Evolutionary conservation across 768 basidiomycete genomes (phyloP).

Genomic region (Amanita molliuscula): DNA sequence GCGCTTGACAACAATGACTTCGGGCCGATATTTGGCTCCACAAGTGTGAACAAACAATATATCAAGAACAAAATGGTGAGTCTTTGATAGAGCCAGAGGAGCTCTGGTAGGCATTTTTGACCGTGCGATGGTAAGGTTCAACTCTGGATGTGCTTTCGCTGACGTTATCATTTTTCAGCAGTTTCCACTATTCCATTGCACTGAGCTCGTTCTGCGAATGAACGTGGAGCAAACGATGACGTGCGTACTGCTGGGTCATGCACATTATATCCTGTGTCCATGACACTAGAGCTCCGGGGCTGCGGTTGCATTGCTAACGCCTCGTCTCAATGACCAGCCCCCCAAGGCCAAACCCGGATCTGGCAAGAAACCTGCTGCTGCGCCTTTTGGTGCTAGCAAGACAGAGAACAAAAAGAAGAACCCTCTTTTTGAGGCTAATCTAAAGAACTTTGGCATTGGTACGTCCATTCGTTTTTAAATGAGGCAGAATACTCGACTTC

Average conservation of each 20-base stretch:
- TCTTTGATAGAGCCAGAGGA: constrained; percentile 20
- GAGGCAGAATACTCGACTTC: not conserved
- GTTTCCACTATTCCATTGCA: not conserved
- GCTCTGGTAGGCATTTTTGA: constrained; percentile 25
- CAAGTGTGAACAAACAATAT: not conserved
- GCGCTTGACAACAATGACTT: not conserved
- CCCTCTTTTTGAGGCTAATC: constrained; percentile 85
- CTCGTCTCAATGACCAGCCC: constrained; percentile 93
- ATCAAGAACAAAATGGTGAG: constrained; percentile 44
- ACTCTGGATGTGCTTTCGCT: constrained; percentile 21
- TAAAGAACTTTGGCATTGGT: constrained; percentile 97
- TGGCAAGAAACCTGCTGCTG: constrained; percentile 78
- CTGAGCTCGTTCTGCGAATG: not conserved
- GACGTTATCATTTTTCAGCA: not conserved
- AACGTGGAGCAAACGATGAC: not conserved
- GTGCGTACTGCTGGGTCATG: constrained; percentile 3
- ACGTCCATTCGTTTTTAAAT: constrained; percentile 11
- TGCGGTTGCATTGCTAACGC: constrained; percentile 29
- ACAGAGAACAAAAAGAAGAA: constrained; percentile 74
- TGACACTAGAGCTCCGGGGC: constrained; percentile 48
- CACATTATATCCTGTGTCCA: constrained; percentile 11
- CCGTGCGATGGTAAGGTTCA: constrained; percentile 34
- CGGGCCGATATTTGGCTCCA: not conserved
- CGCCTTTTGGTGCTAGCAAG: constrained; percentile 76
- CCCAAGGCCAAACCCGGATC: constrained; percentile 63